These are phyloP conservation scores for Limnanthes douglasii DNA, from an alignment of 345 rosid species.

Conservation along the genomic window DNA sequence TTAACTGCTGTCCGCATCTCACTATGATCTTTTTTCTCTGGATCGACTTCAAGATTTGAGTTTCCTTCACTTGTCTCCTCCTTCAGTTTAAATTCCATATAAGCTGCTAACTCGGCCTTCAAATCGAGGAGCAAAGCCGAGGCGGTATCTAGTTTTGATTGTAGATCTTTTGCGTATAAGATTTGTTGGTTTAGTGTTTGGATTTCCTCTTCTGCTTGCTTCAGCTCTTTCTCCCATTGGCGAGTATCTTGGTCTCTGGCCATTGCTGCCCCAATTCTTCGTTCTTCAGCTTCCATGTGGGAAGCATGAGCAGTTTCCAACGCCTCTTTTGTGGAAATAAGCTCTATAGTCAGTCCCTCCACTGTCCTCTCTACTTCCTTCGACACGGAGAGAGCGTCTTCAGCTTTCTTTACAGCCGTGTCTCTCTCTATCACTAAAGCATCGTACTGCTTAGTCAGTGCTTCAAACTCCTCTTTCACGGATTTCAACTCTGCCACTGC, in stretches of 20 bases:
- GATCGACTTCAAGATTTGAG: slow-evolving; percentile 13
- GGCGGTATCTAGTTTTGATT: slow-evolving; percentile 49
- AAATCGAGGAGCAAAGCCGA: slow-evolving; percentile 58
- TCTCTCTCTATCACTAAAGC: slow-evolving; percentile 45
- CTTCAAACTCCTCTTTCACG: slow-evolving; percentile 55
- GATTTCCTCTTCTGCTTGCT: slow-evolving; percentile 78
- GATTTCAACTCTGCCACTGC: slow-evolving; percentile 61
- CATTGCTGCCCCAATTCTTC: slow-evolving; percentile 69
- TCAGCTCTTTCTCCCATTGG: slow-evolving; percentile 74
- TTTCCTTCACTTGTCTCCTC: slow-evolving; percentile 11
- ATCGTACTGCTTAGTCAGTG: slow-evolving; percentile 33
- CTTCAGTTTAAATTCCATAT: slow-evolving; percentile 44
- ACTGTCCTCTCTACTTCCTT: slow-evolving; percentile 85
- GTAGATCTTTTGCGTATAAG: slow-evolving; percentile 54
- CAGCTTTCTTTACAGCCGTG: slow-evolving; percentile 50
- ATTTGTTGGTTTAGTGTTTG: slow-evolving; percentile 56
- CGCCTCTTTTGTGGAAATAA: slow-evolving; percentile 69
- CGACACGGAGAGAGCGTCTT: slow-evolving; percentile 45
- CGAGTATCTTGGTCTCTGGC: slow-evolving; percentile 69
- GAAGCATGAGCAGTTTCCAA: slow-evolving; percentile 84
- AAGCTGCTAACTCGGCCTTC: slow-evolving; percentile 68
- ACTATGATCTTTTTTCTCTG: slow-evolving; percentile 22
- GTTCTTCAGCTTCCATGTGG: slow-evolving; percentile 90
- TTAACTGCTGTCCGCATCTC: slow-evolving; percentile 44
- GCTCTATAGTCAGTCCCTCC: slow-evolving; percentile 76